phyloP scores from a whole-genome alignment of 495 filamentous ascomycete genomes.

The Xylaria nigripes region DNA sequence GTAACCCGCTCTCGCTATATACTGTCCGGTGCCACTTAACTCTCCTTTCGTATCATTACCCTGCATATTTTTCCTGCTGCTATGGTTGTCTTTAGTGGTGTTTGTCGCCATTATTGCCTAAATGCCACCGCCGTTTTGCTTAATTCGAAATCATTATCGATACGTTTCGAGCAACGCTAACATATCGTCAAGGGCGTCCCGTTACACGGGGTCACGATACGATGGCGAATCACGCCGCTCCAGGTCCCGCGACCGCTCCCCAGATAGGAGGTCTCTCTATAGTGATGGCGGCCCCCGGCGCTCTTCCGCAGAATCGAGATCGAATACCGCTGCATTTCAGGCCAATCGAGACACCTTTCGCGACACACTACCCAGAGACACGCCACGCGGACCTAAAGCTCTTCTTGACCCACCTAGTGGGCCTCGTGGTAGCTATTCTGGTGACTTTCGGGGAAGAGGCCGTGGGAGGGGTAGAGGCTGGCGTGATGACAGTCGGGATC shows the following conservation, averaged over 20 bases:
- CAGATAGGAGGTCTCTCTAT: slow-evolving; percentile 45
- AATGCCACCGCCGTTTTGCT: background rate
- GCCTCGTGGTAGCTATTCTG: slow-evolving; percentile 40
- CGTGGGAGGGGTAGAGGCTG: slow-evolving; percentile 37
- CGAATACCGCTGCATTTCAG: slow-evolving; percentile 39
- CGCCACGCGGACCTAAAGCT: slow-evolving; percentile 65
- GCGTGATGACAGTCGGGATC: slow-evolving; percentile 56
- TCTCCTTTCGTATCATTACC: background rate
- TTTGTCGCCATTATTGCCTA: background rate
- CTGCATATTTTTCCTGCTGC: no score
- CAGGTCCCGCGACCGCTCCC: slow-evolving; percentile 52
- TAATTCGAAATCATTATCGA: background rate
- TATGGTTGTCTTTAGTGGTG: no score
- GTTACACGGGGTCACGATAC: slow-evolving; percentile 38
- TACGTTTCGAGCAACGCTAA: background rate
- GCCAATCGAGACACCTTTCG: slow-evolving; percentile 43
- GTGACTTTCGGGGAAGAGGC: slow-evolving; percentile 41
- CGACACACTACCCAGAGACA: slow-evolving; percentile 37
- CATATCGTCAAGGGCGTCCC: slow-evolving; percentile 27
- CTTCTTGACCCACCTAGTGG: slow-evolving; percentile 57
- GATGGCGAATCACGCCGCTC: slow-evolving; percentile 41
- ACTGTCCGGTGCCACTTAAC: background rate
- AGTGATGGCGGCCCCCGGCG: slow-evolving; percentile 41
- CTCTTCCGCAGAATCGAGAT: slow-evolving; percentile 40
- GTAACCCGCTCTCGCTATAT: background rate